Percentiles rank a stretch among this genome's conserved stretches.
Conservation (phyloP, 169 alveolate species). For the Amoebophrya sp. region DNA sequence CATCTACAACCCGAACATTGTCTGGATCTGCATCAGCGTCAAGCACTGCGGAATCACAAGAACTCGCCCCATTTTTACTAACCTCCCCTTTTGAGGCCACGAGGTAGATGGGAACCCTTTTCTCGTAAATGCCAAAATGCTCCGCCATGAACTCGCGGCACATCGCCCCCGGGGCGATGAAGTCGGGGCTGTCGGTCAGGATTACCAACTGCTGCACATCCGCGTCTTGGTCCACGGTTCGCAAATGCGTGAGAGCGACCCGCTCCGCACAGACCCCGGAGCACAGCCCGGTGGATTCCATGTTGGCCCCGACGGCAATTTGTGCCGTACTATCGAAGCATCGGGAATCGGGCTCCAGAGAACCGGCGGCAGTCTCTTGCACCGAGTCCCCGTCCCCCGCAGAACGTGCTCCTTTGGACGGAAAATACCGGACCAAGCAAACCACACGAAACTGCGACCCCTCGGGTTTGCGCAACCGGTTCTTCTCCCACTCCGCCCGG, state of each 20-base stretch:
- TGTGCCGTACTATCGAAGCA: not conserved
- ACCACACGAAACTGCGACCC: constrained; percentile 7
- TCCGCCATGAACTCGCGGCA: constrained; percentile 5
- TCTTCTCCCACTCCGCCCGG: not conserved
- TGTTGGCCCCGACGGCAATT: not conserved
- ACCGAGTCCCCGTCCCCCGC: not conserved
- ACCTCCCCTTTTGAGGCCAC: not conserved
- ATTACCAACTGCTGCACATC: not conserved
- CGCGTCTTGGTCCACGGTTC: not conserved
- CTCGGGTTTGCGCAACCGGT: not conserved
- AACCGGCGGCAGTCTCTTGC: not conserved
- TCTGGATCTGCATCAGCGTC: no score
- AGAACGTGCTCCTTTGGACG: not conserved
- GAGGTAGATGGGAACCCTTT: not conserved
- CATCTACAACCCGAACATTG: no score
- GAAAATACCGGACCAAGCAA: not conserved
- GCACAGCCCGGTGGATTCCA: not conserved
- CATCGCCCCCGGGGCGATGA: not conserved
- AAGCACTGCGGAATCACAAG: no score
- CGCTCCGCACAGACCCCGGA: not conserved
- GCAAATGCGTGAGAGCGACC: not conserved
- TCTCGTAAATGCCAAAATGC: not conserved
- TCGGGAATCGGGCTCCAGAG: not conserved
- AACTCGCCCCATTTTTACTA: no score
- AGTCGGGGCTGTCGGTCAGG: not conserved